Conservation (phyloP, 345 rosid species). For the Angophora floribunda region DNA sequence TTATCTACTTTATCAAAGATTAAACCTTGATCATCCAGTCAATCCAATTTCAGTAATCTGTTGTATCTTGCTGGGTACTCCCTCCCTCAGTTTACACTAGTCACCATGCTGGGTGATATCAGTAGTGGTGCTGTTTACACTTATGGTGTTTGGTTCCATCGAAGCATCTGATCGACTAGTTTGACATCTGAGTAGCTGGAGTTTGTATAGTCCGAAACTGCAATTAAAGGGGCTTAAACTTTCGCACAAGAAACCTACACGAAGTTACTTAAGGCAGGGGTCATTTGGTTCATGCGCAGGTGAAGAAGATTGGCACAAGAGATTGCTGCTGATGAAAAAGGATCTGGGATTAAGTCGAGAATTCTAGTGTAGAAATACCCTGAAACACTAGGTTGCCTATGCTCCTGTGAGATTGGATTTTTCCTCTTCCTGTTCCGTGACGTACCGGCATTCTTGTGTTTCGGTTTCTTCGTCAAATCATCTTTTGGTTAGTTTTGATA, state of each 20-base stretch:
- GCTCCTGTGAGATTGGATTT: background rate
- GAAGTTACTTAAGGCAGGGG: background rate
- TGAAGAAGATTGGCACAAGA: constrained; percentile 58
- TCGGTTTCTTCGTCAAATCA: background rate
- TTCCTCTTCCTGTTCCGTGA: background rate
- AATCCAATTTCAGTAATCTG: background rate
- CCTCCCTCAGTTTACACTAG: background rate
- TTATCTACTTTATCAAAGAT: background rate
- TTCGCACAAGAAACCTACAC: background rate
- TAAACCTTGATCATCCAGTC: background rate
- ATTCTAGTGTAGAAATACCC: constrained; percentile 85
- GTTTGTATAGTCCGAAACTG: background rate
- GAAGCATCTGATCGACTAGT: background rate
- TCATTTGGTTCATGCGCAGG: constrained; percentile 17
- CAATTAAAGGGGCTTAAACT: background rate
- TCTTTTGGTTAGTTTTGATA: background rate
- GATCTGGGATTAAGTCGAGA: constrained; percentile 75
- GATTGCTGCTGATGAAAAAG: constrained; percentile 57
- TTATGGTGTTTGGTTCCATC: background rate
- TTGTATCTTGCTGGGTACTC: background rate
- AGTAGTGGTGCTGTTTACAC: background rate
- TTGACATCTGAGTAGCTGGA: background rate
- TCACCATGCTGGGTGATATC: background rate
- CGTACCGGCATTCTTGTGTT: background rate
- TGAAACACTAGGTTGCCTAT: constrained; percentile 50